Base-by-base conservation (phyloP, 305 asterid genomes). In the Solanum hybrid region DNA sequence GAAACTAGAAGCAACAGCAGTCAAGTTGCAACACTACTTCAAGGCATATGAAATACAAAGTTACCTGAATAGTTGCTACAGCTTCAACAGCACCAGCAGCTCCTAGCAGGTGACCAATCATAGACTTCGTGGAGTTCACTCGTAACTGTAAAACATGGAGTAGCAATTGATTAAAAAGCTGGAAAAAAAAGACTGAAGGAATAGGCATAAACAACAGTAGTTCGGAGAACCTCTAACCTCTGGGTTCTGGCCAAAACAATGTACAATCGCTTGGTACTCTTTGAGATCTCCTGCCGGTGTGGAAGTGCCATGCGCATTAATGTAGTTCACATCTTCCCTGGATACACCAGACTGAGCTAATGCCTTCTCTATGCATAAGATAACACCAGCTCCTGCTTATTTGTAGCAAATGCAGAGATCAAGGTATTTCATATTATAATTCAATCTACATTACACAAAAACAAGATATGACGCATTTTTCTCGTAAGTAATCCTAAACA, bases 51-150 rank as follows among this genome's bases (percentile, higher is more conserved):
- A 88, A 69, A 79, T 79, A 88, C 51, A 37, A 80, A 81, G 88
- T n/a, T n/a, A 95, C 99, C 98, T 97, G 98, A 90, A 97, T 95
- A 86, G 99, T 94, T 90, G 98, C 99, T 91, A 97, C 96, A 91
- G 99, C 99, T 92, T 97, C 99, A 89, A 97, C 99, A 87, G 96
- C 98, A 91, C 99, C 99, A 93, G 99, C 97, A 91, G 99, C 99
- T 77, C 99, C 99, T 73, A 97, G 96, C 79, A 97, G 93, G 93
- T 97, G 99, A 79, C 99, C 99, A 17, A 93, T 94, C 98, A 97
- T 97, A 86, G 99, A 97, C 91, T 97, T 97, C 89, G 98, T 95
- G 72, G 99, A 97, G 95, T 97, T 97, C 94, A 97, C 97, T 87
- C 93, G 93, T 91, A 97, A 93, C 98, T 97, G 96, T n/a, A 89